Evolutionary conservation across 192 early-diverging fungal genomes (phyloP).

Genomic region (Podila minutissima): DNA sequence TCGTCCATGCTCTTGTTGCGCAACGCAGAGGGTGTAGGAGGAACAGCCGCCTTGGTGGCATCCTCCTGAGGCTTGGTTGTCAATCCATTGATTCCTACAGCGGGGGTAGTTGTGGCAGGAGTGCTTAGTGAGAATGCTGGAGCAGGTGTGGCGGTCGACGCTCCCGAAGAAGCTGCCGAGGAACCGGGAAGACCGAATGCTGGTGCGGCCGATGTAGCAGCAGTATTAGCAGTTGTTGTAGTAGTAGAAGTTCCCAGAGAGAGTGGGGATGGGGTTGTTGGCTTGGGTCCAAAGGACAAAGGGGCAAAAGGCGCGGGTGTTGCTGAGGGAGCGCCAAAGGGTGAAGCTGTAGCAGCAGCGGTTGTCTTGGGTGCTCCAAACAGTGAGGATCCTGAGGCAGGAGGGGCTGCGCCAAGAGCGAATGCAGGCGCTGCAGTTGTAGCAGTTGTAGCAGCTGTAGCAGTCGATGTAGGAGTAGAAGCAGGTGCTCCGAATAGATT

Average conservation of each 20-base stretch:
- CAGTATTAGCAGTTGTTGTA: slow-evolving; percentile 10
- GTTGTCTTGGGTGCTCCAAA: slow-evolving; percentile 36
- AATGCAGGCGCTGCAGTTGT: not conserved
- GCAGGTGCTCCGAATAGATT: slow-evolving; percentile 6
- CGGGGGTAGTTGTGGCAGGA: slow-evolving; percentile 43
- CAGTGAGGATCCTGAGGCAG: slow-evolving; percentile 39
- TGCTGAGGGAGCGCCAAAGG: slow-evolving; percentile 31
- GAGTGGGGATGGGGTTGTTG: slow-evolving; percentile 3
- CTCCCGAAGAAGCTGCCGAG: slow-evolving; percentile 14
- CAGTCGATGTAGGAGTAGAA: slow-evolving; percentile 34
- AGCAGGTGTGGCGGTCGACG: slow-evolving; percentile 26
- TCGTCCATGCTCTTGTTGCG: slow-evolving; percentile 92
- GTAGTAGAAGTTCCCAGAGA: not conserved
- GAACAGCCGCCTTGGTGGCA: slow-evolving; percentile 47
- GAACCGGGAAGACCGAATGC: slow-evolving; percentile 26
- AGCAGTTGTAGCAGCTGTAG: slow-evolving; percentile 7
- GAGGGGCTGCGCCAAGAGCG: not conserved
- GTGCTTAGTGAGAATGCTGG: slow-evolving; percentile 42
- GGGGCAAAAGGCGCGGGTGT: slow-evolving; percentile 25
- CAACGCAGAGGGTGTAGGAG: slow-evolving; percentile 66
- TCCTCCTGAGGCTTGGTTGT: slow-evolving; percentile 56
- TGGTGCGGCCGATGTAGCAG: slow-evolving; percentile 21
- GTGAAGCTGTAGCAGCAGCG: slow-evolving; percentile 26
- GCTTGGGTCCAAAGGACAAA: not conserved
- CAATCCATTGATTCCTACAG: slow-evolving; percentile 42